These are phyloP conservation scores for Mucor mucedo DNA, from an alignment of 371 early-diverging fungal genomes.

Conservation along the genomic window DNA sequence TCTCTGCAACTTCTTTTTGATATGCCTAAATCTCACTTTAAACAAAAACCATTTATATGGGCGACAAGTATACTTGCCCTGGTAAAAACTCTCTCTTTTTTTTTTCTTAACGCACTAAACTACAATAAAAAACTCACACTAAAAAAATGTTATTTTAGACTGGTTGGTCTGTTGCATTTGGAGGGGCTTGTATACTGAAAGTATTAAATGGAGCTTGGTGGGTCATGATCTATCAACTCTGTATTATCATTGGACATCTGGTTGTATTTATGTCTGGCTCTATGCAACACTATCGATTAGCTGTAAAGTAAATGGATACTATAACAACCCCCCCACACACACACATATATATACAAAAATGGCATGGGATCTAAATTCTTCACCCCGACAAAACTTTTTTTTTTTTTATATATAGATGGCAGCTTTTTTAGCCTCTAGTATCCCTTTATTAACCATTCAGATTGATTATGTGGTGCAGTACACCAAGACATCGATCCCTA, in stretches of 20 bases:
- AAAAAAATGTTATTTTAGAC: conserved; percentile 23
- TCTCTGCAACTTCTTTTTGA: too few relatives aligned
- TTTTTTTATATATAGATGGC: conserved; percentile 30
- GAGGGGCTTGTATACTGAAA: conserved; percentile 42
- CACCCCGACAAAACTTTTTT: background rate
- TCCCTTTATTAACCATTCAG: conserved; percentile 48
- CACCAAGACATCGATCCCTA: conserved; percentile 26
- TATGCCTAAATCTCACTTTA: conserved; percentile 4
- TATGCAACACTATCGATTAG: conserved; percentile 37
- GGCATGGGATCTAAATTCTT: background rate
- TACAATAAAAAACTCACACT: background rate
- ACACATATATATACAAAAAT: too few relatives aligned
- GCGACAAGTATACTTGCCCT: conserved; percentile 33
- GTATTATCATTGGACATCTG: conserved; percentile 28
- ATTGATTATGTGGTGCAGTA: conserved; percentile 49
- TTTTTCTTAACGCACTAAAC: background rate
- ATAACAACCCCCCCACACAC: too few relatives aligned
- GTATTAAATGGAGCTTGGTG: conserved; percentile 54
- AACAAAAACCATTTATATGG: conserved; percentile 36
- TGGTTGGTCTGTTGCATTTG: conserved; percentile 43
- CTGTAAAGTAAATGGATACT: conserved; percentile 28
- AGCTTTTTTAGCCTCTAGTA: conserved; percentile 45
- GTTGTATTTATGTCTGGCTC: conserved; percentile 31
- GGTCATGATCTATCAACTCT: conserved; percentile 45
- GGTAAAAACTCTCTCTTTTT: conserved; percentile 30